Conservation (phyloP, 192 early-diverging fungal genomes). For the Podila epicladia region DNA sequence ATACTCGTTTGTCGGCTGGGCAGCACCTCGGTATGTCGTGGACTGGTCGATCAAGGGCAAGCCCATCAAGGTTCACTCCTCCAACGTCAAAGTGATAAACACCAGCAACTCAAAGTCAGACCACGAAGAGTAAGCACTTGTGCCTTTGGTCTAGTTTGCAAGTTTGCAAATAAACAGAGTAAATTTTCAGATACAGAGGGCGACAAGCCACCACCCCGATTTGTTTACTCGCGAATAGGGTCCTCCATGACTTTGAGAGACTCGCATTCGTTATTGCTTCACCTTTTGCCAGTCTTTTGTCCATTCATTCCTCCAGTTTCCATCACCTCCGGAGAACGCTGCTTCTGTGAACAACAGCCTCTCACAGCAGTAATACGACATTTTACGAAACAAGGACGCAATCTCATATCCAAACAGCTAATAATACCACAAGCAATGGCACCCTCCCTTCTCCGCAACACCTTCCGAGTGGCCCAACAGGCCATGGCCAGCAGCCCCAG, state of each 20-base stretch:
- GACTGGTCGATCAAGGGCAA: slow-evolving; percentile 38
- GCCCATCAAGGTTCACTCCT: slow-evolving; percentile 4
- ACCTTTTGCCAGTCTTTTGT: neutral
- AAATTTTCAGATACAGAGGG: neutral
- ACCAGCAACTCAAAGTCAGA: neutral
- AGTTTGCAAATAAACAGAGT: neutral
- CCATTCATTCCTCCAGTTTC: slow-evolving; percentile 15
- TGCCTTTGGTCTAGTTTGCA: no score
- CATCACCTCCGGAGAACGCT: slow-evolving; percentile 1
- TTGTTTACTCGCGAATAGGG: neutral
- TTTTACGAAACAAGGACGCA: neutral
- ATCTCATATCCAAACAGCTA: neutral
- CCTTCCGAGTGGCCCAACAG: slow-evolving; percentile 29
- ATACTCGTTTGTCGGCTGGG: slow-evolving; percentile 45
- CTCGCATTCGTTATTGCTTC: slow-evolving; percentile 13
- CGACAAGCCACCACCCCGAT: neutral
- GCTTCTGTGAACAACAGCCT: no score
- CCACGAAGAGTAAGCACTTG: slow-evolving; percentile 9
- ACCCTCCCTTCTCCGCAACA: slow-evolving; percentile 35
- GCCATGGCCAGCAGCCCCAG: slow-evolving; percentile 28
- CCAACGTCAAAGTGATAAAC: slow-evolving; percentile 19
- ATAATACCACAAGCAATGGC: slow-evolving; percentile 17
- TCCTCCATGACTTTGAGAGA: neutral
- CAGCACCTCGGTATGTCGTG: slow-evolving; percentile 21
- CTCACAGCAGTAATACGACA: neutral